A percentile compares a stretch with the other conserved stretches of the same genome.
Conservation (phyloP, 2,329 filamentous ascomycete genomes). For the Thyridium curvatum region DNA sequence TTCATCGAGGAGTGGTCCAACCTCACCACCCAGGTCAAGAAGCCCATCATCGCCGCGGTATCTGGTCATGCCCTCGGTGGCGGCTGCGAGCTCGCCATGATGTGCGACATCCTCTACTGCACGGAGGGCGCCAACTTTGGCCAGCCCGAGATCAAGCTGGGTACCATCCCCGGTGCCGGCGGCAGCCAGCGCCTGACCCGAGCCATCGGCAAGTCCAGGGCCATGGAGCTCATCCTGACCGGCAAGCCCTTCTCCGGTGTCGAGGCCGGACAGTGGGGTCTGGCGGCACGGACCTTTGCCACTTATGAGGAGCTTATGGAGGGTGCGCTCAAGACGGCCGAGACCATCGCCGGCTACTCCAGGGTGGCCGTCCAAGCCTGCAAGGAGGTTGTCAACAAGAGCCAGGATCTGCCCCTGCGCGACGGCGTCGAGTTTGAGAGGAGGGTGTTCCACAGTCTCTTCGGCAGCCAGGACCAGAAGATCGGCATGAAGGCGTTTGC, state of each 20-base stretch:
- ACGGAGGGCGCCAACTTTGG: slow-evolving; percentile 83
- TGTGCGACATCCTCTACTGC: slow-evolving; percentile 94
- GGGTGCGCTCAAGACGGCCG: slow-evolving; percentile 74
- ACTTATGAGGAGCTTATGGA: slow-evolving; percentile 77
- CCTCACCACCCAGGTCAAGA: slow-evolving; percentile 78
- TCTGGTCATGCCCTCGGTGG: slow-evolving; percentile 92
- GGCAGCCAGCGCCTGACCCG: slow-evolving; percentile 83
- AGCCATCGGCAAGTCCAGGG: slow-evolving; percentile 75
- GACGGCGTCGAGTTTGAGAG: slow-evolving; percentile 96
- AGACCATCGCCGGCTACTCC: slow-evolving; percentile 82
- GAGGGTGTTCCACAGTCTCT: slow-evolving; percentile 85
- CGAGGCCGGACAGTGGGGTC: slow-evolving; percentile 84
- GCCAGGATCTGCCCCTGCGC: slow-evolving; percentile 78
- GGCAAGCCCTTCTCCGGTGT: slow-evolving; percentile 77
- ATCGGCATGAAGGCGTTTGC: slow-evolving; percentile 94
- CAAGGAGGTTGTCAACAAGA: slow-evolving; percentile 99
- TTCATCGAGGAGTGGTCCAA: slow-evolving; percentile 96
- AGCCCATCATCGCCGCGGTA: slow-evolving; percentile 89
- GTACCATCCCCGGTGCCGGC: slow-evolving; percentile 85
- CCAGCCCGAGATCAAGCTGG: slow-evolving; percentile 94
- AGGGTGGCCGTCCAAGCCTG: slow-evolving; percentile 80
- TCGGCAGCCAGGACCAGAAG: slow-evolving; percentile 95
- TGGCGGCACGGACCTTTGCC: slow-evolving; percentile 77
- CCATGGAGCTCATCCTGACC: slow-evolving; percentile 88
- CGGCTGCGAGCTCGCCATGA: slow-evolving; percentile 94